Conservation (phyloP, 1,284 basidiomycete species). For the Puccinia hordei region DNA sequence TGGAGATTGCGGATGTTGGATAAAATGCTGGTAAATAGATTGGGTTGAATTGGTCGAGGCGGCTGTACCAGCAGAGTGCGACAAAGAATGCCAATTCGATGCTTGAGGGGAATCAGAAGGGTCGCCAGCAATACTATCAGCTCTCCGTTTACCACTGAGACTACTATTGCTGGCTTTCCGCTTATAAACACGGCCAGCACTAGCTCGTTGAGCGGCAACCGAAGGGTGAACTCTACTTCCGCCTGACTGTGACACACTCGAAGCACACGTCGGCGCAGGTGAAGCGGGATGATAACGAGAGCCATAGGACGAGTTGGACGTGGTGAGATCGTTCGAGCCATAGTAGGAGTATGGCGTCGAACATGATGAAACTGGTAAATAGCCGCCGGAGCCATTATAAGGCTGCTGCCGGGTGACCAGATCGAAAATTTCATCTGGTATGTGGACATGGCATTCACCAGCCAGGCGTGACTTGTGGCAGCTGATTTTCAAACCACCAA, state of each 20-base stretch:
- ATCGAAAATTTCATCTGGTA: slow-evolving; percentile 48
- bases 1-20: slow-evolving; percentile 25
- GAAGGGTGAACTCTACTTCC: slow-evolving; percentile 47
- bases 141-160: slow-evolving; percentile 10
- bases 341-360: slow-evolving; percentile 45
- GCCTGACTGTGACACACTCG: slow-evolving; percentile 23
- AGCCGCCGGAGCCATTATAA: slow-evolving; percentile 20
- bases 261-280: slow-evolving; percentile 47
- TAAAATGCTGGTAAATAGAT: background rate
- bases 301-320: background rate
- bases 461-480: slow-evolving; percentile 48
- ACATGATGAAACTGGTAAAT: slow-evolving; percentile 36
- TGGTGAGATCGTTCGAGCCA: background rate
- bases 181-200: slow-evolving; percentile 48
- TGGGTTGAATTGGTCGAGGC: background rate
- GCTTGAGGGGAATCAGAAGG: background rate
- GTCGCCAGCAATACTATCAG: background rate
- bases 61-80: background rate
- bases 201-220: slow-evolving; percentile 49
- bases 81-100: slow-evolving; percentile 8
- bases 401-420: slow-evolving; percentile 33
- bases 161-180: slow-evolving; percentile 49
- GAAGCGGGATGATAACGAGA: slow-evolving; percentile 29
- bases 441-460: slow-evolving; percentile 49
- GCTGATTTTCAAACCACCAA: slow-evolving; percentile 20